Base-by-base conservation (phyloP, 768 basidiomycete genomes). In the Leucogyrophana mollusca region DNA sequence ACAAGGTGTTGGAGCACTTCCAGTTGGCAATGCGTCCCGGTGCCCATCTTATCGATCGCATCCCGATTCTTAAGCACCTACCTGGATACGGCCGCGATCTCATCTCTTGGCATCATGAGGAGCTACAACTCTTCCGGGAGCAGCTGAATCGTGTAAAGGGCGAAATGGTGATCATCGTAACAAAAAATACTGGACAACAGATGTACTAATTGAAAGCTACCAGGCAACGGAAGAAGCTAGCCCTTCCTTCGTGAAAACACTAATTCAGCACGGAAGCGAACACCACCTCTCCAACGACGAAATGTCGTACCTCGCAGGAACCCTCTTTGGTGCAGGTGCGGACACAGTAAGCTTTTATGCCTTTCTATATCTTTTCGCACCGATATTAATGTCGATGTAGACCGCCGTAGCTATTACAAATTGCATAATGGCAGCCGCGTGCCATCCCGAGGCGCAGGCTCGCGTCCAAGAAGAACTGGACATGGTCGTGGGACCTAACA, bases 71-170 rank as follows among this genome's bases (percentile, higher is more conserved):
- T 20, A 57, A 53, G 30, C 77, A 77, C 53, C 52, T 87, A 17
- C 83, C 85, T 3, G 77, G 80, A 14, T 83, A 82, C 52, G 68
- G 79, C 3, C 65, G 69, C 4, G 73, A 76, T 41, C 62, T 87
- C 10, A 70, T 71, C 36, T 62, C 71, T 1, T 78, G 73, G 9
- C 83, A 85, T 52, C 45, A 57, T 0, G 74, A 76, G 41, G 81
- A 83, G 52, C 55, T 78, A 0, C 49, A 45, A 0, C 59, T 83
- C 13, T 85, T 83, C 63, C 76, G 68, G 36, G 62, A 61, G 0
- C 78, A 80, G 36, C 57, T 85, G 4, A 54, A 60, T 8, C 65
- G 67, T 13, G 76, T 82, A 4, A 66, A 71, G 40, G 52, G 51
- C 14, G 70, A 71, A 42, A 67, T 80, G 60, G 79, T 76, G 14